A percentile compares a stretch with the other conserved stretches of the same genome.
Evolutionary conservation across 2,329 filamentous ascomycete genomes (phyloP).

Genomic region (Magnaporthiopsis incrustans): DNA sequence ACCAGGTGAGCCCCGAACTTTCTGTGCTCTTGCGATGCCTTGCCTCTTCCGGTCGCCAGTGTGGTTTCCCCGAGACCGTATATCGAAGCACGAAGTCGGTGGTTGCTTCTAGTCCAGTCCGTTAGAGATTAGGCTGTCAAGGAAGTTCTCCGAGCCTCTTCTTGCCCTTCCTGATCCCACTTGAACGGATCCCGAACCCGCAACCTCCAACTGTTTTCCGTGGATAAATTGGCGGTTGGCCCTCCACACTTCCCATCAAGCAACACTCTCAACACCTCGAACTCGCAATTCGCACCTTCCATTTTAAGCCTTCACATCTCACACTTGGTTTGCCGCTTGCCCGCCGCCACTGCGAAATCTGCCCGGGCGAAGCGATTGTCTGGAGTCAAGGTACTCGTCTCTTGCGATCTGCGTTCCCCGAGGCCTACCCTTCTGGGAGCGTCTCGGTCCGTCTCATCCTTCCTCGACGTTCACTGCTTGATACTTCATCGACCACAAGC

Average conservation of each 20-base stretch:
- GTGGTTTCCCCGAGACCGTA: not conserved
- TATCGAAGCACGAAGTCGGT: not conserved
- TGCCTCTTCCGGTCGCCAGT: not conserved
- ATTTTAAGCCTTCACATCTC: too few species aligned
- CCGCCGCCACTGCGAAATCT: too few species aligned
- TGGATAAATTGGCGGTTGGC: not conserved
- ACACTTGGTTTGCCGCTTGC: too few species aligned
- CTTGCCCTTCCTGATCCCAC: not conserved
- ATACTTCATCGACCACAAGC: not conserved
- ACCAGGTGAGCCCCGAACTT: constrained; percentile 11
- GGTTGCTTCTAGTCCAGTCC: not conserved
- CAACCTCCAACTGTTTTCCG: not conserved
- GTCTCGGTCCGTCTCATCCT: not conserved
- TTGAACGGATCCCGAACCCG: not conserved
- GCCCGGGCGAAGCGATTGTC: too few species aligned
- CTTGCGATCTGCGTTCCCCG: too few species aligned
- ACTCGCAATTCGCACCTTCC: too few species aligned
- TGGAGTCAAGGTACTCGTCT: too few species aligned
- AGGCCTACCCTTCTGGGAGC: not conserved
- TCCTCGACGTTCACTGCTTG: not conserved
- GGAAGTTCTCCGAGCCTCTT: not conserved
- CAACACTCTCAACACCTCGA: too few species aligned
- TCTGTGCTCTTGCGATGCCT: not conserved
- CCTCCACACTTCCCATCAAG: too few species aligned
- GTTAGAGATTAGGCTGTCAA: not conserved